Conservation (phyloP, 371 early-diverging fungal species). For the Thermomucor indicae-seudaticae region DNA sequence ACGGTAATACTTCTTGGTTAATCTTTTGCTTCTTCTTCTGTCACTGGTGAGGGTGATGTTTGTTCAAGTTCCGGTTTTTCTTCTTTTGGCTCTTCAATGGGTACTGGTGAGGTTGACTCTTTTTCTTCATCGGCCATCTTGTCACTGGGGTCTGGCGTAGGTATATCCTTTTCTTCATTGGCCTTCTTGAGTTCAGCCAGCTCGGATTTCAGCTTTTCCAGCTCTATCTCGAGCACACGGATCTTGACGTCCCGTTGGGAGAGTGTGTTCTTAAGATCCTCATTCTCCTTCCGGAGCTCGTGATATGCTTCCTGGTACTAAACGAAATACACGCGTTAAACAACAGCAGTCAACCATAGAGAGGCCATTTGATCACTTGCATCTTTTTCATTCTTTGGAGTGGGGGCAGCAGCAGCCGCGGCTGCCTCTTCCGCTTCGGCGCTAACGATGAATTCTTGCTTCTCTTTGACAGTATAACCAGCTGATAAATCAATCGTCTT, state of each 20-base stretch:
- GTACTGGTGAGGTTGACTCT: no score
- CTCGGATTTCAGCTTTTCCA: slow-evolving; percentile 50
- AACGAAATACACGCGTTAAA: neutral
- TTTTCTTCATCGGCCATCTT: neutral
- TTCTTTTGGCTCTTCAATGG: no score
- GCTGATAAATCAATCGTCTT: slow-evolving; percentile 79
- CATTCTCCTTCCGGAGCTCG: slow-evolving; percentile 75
- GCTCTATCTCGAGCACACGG: slow-evolving; percentile 72
- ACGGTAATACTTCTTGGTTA: no score
- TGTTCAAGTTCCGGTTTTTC: no score
- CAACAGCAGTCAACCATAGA: neutral
- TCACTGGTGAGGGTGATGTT: no score
- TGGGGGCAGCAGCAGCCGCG: slow-evolving; percentile 6
- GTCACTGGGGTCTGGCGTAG: neutral
- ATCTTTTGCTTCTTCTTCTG: no score
- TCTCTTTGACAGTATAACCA: slow-evolving; percentile 66
- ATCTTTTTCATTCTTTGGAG: slow-evolving; percentile 55
- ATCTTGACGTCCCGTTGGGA: slow-evolving; percentile 77
- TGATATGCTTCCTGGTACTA: slow-evolving; percentile 78
- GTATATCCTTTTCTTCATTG: neutral
- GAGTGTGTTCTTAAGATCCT: slow-evolving; percentile 74
- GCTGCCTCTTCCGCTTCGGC: slow-evolving; percentile 51
- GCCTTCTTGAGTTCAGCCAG: slow-evolving; percentile 32
- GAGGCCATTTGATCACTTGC: slow-evolving; percentile 26
- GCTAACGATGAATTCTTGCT: slow-evolving; percentile 74